Percentiles rank a stretch among this genome's conserved stretches.
phyloP scores from a whole-genome alignment of 1,139 yeast genomes.

The Zygosaccharomyces pseudobailii region DNA sequence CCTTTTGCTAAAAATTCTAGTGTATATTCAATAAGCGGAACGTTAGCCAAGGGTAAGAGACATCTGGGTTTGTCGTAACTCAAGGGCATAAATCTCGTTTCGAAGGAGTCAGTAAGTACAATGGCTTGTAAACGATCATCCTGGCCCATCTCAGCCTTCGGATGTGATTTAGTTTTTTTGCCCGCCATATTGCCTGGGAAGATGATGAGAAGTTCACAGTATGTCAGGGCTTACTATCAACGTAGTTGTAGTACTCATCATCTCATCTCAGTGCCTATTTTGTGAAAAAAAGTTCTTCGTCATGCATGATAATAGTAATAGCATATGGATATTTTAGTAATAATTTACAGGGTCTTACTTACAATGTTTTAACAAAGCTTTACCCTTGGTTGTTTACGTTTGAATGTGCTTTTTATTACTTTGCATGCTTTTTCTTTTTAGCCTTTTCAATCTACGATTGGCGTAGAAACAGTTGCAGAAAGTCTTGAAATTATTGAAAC shows the following conservation, averaged over 20 bases:
- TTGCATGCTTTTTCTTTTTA: too few relatives aligned
- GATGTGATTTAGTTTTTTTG: conserved; percentile 17
- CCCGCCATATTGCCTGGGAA: conserved; percentile 19
- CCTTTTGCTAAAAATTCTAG: conserved; percentile 89
- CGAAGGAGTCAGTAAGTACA: conserved; percentile 88
- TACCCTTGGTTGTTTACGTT: too few relatives aligned
- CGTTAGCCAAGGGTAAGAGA: conserved; percentile 83
- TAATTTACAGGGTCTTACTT: too few relatives aligned
- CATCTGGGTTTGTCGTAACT: conserved; percentile 84
- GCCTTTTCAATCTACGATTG: too few relatives aligned
- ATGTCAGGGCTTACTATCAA: conserved; percentile 2
- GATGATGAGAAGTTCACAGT: neutral
- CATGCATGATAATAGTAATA: neutral
- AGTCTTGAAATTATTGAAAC: too few relatives aligned
- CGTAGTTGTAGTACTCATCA: conserved; percentile 8
- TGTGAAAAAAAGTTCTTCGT: conserved; percentile 5
- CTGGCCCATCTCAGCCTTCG: conserved; percentile 51
- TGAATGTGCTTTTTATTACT: too few relatives aligned
- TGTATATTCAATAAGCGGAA: conserved; percentile 91
- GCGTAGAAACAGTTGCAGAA: too few relatives aligned
- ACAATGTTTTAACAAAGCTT: too few relatives aligned
- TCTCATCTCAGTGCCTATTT: neutral
- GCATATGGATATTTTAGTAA: neutral
- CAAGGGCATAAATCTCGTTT: conserved; percentile 87
- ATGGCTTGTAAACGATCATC: conserved; percentile 87